Evolutionary conservation across 1,284 basidiomycete genomes (phyloP), one percentile per base, ranked within the genome.

Genomic region (Xanthoconium separans): DNA sequence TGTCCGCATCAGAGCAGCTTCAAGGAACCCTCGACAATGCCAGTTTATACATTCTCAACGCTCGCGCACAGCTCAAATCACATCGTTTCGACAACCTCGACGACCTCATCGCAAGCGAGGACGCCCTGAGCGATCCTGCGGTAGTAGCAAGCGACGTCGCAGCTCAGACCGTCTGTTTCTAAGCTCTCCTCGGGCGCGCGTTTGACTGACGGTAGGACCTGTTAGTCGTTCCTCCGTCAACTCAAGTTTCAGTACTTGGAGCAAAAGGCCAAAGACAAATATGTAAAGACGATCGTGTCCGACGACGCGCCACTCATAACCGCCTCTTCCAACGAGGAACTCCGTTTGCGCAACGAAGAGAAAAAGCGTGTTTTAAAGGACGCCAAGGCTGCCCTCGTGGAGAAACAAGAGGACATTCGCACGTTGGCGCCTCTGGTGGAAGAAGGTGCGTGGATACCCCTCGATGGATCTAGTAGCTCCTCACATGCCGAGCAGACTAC

Each of bases 171-270:
- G 66, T 68, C 12, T 5, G 70, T 63, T 4, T 27, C 20, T 40
- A 33, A 6, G 4, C 44, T 53, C 27, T 50, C 6, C 44, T 43
- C 16, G 5, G 0, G 4, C 15, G 4, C 8, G 16, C 33, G 2
- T 44, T 42, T 42, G 24, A 42, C 55, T 55, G 45, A 53, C 45
- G 31, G 50, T 36, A 7, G 2, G 16, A 16, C 41, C 46, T 33
- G 44, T 24, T 51, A 93, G 89, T 79, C 85, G 4, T 89, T 85
- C 65, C 78, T 94, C 40, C 79, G 88, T n/a, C 87, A 89, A 61
- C 80, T 93, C 24, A 94, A 94, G 70, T 91, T 91, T 64, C 87
- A 88, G 58, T 93, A 91, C 63, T 75, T 93, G 22, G 91, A 94
- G 63, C 89, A 92, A 69, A 90, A 92, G 61, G 89, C 92, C 4